Conservation (phyloP, 768 basidiomycete genomes). For the Podaxis rugospora region DNA sequence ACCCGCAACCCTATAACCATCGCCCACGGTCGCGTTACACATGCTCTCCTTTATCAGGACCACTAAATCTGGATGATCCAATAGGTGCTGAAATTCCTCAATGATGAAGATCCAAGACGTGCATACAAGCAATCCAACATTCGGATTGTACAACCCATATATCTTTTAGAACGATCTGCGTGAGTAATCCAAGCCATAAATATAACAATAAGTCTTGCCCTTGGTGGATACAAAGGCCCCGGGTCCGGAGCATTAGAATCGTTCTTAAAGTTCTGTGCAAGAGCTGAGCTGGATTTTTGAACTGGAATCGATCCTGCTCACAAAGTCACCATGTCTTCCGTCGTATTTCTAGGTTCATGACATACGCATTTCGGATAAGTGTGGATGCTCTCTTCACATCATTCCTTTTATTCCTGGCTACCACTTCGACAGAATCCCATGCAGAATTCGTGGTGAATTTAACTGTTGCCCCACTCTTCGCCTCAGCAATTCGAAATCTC, state of each 20-base stretch:
- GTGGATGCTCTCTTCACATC: slow-evolving; percentile 19
- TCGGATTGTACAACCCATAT: slow-evolving; percentile 24
- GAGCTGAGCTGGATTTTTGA: slow-evolving; percentile 21
- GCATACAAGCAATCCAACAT: slow-evolving; percentile 23
- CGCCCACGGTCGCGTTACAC: slow-evolving; percentile 28
- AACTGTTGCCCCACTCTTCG: slow-evolving; percentile 14
- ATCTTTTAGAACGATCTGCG: neutral
- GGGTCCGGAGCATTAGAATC: slow-evolving; percentile 14
- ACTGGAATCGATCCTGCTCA: slow-evolving; percentile 13
- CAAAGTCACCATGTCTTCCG: neutral
- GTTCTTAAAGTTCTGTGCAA: slow-evolving; percentile 25
- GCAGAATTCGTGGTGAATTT: slow-evolving; percentile 24
- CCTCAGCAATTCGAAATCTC: neutral
- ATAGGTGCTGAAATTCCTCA: slow-evolving; percentile 24
- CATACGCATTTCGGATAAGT: slow-evolving; percentile 22
- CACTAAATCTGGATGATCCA: slow-evolving; percentile 21
- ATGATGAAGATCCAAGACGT: slow-evolving; percentile 27
- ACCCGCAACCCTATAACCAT: slow-evolving; percentile 27
- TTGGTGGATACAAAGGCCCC: slow-evolving; percentile 14
- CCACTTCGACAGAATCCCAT: slow-evolving; percentile 25
- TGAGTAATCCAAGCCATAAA: neutral
- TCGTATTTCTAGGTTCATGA: neutral
- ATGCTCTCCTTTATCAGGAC: slow-evolving; percentile 23
- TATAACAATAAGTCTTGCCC: neutral
- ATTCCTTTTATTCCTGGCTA: slow-evolving; percentile 22